phyloP scores from a whole-genome alignment of 2,329 filamentous ascomycete species.

The Dothideomycetes sp. region DNA sequence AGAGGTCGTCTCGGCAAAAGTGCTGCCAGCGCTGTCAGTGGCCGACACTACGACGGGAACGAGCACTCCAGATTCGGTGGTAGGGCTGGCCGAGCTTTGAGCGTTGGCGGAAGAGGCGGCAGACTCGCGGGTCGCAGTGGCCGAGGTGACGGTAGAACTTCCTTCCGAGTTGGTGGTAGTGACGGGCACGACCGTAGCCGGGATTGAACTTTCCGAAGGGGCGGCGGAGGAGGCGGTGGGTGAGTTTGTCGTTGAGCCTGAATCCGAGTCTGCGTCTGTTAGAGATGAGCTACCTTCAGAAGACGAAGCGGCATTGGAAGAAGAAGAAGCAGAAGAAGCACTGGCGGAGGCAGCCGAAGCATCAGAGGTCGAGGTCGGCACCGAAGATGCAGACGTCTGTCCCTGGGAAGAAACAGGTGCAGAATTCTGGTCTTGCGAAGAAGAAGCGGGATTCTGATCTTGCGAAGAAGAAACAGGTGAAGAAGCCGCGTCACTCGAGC shows the following conservation, averaged over 20 bases:
- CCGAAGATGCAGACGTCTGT: too few species aligned
- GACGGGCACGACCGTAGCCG: slow-evolving; percentile 18
- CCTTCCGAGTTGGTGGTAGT: slow-evolving; percentile 21
- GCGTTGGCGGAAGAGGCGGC: slow-evolving; percentile 16
- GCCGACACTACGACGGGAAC: slow-evolving; percentile 32
- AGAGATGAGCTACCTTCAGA: slow-evolving; percentile 13
- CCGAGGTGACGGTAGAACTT: slow-evolving; percentile 17
- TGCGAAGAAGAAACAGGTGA: slow-evolving; percentile 10
- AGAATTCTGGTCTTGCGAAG: neutral
- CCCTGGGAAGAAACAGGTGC: slow-evolving; percentile 9
- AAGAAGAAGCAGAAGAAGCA: slow-evolving; percentile 13
- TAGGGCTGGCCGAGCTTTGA: slow-evolving; percentile 15
- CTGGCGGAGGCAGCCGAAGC: slow-evolving; percentile 9
- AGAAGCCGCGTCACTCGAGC: slow-evolving; percentile 3
- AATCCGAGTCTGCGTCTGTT: slow-evolving; percentile 1
- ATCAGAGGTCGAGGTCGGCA: too few species aligned
- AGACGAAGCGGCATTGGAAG: slow-evolving; percentile 13
- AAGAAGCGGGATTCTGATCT: slow-evolving; percentile 1
- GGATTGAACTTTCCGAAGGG: slow-evolving; percentile 9
- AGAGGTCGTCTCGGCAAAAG: slow-evolving; percentile 28
- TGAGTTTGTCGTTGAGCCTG: slow-evolving; percentile 6
- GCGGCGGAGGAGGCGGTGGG: slow-evolving; percentile 6
- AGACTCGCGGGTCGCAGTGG: slow-evolving; percentile 12
- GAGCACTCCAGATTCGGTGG: slow-evolving; percentile 28
- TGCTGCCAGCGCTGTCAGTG: slow-evolving; percentile 29